Percentiles rank a stretch among this genome's conserved stretches.
Conservation (phyloP, 768 basidiomycete species). For the Boletus barrowsii region DNA sequence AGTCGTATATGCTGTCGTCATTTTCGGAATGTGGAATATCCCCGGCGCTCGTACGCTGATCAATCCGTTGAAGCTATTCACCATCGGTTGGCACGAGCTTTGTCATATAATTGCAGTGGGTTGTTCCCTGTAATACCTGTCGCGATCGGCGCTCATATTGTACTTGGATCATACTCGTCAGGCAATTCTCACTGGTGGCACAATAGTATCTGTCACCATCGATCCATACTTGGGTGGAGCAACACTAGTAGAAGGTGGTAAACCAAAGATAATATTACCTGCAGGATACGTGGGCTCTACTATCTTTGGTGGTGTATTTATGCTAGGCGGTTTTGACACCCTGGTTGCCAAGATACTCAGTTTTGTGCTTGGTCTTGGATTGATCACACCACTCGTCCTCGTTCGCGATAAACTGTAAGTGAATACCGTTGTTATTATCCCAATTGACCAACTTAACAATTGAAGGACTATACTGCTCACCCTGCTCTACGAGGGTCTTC, state of each 20-base stretch:
- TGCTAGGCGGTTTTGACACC: conserved; percentile 83
- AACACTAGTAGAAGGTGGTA: conserved; percentile 70
- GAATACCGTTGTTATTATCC: not conserved
- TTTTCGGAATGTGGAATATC: conserved; percentile 87
- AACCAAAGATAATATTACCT: conserved; percentile 65
- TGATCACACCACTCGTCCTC: conserved; percentile 80
- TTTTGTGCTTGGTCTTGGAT: conserved; percentile 83
- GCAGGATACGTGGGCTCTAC: conserved; percentile 84
- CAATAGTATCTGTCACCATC: conserved; percentile 75
- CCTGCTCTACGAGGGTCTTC: conserved; percentile 74
- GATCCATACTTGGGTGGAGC: conserved; percentile 74
- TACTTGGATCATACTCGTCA: conserved; percentile 24
- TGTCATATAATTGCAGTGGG: conserved; percentile 78
- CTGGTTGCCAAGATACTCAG: conserved; percentile 91
- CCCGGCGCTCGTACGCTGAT: conserved; percentile 76
- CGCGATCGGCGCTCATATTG: conserved; percentile 6
- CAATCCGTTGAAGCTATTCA: conserved; percentile 81
- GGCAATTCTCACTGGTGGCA: conserved; percentile 79
- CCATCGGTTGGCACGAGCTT: conserved; percentile 87
- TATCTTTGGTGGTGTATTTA: conserved; percentile 76
- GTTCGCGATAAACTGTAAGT: conserved; percentile 89
- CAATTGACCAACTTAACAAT: conserved; percentile 10
- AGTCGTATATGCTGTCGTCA: conserved; percentile 80
- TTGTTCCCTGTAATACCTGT: conserved; percentile 13
- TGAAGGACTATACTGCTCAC: conserved; percentile 83